A percentile compares a stretch with the other conserved stretches of the same genome.
Conservation (phyloP, 1,139 yeast species). For the Kodamaea sp. region DNA sequence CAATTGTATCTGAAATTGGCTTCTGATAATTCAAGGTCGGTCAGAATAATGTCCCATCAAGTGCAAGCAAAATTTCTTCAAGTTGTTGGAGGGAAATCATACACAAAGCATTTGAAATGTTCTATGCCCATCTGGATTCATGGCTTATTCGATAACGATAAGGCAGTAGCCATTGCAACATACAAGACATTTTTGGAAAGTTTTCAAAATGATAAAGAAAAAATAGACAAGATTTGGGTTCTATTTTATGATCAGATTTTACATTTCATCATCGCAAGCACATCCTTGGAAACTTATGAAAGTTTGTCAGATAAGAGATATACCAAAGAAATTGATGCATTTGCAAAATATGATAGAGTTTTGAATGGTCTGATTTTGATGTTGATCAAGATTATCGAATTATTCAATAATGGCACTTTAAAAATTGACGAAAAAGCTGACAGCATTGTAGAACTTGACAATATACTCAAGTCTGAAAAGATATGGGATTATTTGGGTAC, state of each 20-base stretch:
- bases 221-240: constrained; percentile 58
- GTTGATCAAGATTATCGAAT: constrained; percentile 37
- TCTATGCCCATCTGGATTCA: constrained; percentile 70
- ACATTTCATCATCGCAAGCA: constrained; percentile 49
- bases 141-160: constrained; percentile 69
- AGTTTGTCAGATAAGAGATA: constrained; percentile 76
- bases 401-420: constrained; percentile 16
- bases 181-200: constrained; percentile 43
- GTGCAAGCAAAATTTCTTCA: constrained; percentile 49
- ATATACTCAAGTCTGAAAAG: constrained; percentile 30
- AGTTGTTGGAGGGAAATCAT: constrained; percentile 58
- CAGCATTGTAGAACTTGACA: constrained; percentile 23
- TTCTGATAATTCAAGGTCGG: constrained; percentile 63
- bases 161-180: constrained; percentile 54
- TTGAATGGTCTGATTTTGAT: constrained; percentile 51
- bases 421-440: constrained; percentile 8
- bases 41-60: constrained; percentile 59
- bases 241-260: constrained; percentile 55
- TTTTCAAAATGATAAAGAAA: constrained; percentile 56
- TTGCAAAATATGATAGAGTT: constrained; percentile 62
- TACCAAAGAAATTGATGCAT: constrained; percentile 62
- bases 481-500: constrained; percentile 42
- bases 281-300: constrained; percentile 54
- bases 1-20: constrained; percentile 79
- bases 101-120: constrained; percentile 62